phyloP scores from a whole-genome alignment of 2,329 filamentous ascomycete species.

The Cladosporium colombiae region DNA sequence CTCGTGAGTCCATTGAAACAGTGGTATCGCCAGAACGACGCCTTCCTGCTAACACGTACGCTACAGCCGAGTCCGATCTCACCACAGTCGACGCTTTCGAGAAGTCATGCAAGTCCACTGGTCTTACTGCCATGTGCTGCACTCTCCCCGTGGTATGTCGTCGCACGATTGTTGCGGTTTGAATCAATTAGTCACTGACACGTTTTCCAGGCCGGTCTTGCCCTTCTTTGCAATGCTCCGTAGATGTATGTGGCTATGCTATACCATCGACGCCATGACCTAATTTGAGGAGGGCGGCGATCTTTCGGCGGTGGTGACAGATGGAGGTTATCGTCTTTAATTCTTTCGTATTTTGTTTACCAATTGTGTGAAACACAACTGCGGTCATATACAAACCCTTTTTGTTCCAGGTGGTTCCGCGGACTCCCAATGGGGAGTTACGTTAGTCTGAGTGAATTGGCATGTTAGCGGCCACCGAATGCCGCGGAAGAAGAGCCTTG shows the following conservation, averaged over 20 bases:
- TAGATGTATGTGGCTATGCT: neutral
- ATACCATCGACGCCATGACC: neutral
- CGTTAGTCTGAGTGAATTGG: neutral
- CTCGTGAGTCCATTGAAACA: slow-evolving; percentile 19
- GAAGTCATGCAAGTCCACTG: slow-evolving; percentile 20
- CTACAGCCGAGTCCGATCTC: slow-evolving; percentile 18
- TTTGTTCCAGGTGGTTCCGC: neutral
- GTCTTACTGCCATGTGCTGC: slow-evolving; percentile 25
- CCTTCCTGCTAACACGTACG: neutral
- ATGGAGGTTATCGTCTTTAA: neutral
- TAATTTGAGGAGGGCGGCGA: neutral
- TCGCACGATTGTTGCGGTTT: no score
- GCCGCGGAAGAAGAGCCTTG: neutral
- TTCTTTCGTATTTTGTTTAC: neutral
- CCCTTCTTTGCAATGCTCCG: slow-evolving; percentile 24
- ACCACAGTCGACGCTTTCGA: slow-evolving; percentile 18
- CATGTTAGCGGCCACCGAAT: neutral
- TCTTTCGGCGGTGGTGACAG: neutral
- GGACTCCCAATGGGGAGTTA: neutral
- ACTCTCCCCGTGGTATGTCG: slow-evolving; percentile 24
- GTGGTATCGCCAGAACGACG: neutral
- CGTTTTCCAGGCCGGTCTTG: slow-evolving; percentile 20
- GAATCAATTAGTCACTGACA: neutral
- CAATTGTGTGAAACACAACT: neutral
- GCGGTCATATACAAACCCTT: neutral